Conservation (phyloP, 2,329 filamentous ascomycete species). For the Exophiala calicioides region DNA sequence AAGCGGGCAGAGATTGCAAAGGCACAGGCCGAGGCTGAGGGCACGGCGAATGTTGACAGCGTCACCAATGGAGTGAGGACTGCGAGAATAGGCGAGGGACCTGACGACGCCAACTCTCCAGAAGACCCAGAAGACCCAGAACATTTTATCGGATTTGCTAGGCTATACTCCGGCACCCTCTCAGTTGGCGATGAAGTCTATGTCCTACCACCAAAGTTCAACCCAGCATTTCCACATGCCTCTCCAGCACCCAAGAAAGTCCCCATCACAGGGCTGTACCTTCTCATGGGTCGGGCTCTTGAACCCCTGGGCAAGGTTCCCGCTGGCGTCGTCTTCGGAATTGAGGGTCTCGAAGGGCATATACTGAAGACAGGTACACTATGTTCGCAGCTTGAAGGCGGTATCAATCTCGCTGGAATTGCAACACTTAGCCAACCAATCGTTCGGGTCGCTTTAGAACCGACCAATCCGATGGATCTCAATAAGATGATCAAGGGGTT, state of each 20-base stretch:
- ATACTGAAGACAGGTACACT: slow-evolving; percentile 95
- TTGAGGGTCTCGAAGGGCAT: slow-evolving; percentile 86
- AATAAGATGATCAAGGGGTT: slow-evolving; percentile 93
- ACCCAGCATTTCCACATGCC: slow-evolving; percentile 72
- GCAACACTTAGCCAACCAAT: slow-evolving; percentile 82
- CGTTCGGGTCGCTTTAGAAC: slow-evolving; percentile 93
- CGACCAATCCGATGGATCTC: slow-evolving; percentile 82
- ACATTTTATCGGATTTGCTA: slow-evolving; percentile 89
- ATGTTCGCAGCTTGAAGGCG: slow-evolving; percentile 81
- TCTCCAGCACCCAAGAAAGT: slow-evolving; percentile 76
- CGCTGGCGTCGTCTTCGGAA: slow-evolving; percentile 92
- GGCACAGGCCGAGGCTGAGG: slow-evolving; percentile 65
- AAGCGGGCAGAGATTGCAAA: slow-evolving; percentile 87
- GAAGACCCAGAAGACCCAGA: slow-evolving; percentile 64
- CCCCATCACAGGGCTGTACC: slow-evolving; percentile 82
- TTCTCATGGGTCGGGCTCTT: slow-evolving; percentile 90
- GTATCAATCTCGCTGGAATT: slow-evolving; percentile 87
- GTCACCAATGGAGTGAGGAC: slow-evolving; percentile 61
- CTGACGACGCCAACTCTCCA: slow-evolving; percentile 48
- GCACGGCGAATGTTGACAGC: slow-evolving; percentile 63
- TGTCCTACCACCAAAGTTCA: slow-evolving; percentile 90
- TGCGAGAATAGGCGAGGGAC: slow-evolving; percentile 46
- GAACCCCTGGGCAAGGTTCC: slow-evolving; percentile 82
- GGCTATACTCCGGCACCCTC: slow-evolving; percentile 87
- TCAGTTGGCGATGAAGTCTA: slow-evolving; percentile 89